Base-by-base conservation (phyloP, 768 basidiomycete species). In the Lactifluus hygrophoroides region DNA sequence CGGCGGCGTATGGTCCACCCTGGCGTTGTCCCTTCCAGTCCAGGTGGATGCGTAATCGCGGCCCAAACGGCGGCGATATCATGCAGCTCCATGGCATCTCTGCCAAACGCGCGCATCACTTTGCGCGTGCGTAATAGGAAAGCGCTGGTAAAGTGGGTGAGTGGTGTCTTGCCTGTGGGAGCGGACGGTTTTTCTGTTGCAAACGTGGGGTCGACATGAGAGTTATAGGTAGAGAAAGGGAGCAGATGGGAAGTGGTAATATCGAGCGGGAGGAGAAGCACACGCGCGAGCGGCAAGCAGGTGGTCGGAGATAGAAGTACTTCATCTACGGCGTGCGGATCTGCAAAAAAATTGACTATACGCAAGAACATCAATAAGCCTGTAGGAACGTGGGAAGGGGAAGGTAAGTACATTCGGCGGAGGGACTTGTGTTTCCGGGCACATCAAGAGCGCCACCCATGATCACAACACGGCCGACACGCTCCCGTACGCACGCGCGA, bases 401-500 rank as follows among this genome's bases (percentile, higher is more conserved):
- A 25, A 57, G 37, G 34, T 69, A 17, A 83, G 71, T 71, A 90
- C 93, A 95, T 70, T 96, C 94, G 57, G 92, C 87, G 3, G 81
- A 77, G 8, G 91, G 82, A 25, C 77, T 82, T 0, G 85, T 87
- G 64, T 95, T 97, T 3, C 94, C 94, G 0, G 94, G 91, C 32
- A 91, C 88, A 63, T 94, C 91, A 23, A 97, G 69, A 2, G 92
- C 88, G 14, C 92, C 94, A n/a, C 94, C 94, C 92, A 97, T 95
- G 69, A 84, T 85, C 21, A 94, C 72, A 8, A 97, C 73, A n/a
- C 84, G 78, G 5, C 84, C 89, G 28, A 91, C 79, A 43, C 80
- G 80, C 13, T 78, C 70, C 8, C 72, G 71, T 30, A 93, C 74
- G 11, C 78, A 72, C 35, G 73, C 67, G 10, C 79, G 76, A 63